These are phyloP conservation scores for Rhytidiadelphus loreus DNA, from an alignment of 225 moss, liverwort and hornwort genomes.

Conservation along the genomic window DNA sequence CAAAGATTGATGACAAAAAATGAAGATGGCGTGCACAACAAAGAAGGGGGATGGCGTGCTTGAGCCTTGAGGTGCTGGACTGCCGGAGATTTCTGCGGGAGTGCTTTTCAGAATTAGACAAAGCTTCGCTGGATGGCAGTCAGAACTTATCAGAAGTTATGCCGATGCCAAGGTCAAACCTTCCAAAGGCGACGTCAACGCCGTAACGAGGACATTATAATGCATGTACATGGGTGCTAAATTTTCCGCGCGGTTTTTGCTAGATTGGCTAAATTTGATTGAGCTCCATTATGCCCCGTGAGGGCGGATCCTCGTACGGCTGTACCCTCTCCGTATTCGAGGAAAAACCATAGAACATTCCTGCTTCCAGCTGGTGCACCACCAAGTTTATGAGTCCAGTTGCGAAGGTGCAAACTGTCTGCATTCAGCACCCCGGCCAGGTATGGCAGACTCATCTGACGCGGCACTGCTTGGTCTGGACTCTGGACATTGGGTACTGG, in stretches of 20 bases:
- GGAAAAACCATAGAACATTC: neutral
- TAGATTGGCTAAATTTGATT: neutral
- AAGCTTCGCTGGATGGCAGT: neutral
- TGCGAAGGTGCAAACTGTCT: neutral
- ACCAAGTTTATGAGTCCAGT: neutral
- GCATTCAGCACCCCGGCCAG: neutral
- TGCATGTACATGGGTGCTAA: neutral
- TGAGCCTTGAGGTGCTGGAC: too few relatives aligned
- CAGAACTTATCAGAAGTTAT: too few relatives aligned
- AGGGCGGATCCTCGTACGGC: neutral
- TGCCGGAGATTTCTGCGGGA: neutral
- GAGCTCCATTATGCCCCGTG: neutral
- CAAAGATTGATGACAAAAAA: neutral
- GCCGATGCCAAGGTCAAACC: neutral
- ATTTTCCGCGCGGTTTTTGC: neutral
- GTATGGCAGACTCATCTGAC: neutral
- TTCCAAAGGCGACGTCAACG: neutral
- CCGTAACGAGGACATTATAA: neutral
- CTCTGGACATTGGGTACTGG: neutral
- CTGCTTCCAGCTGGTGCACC: neutral
- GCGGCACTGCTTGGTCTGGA: neutral
- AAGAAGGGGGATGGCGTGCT: neutral
- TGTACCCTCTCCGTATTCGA: neutral
- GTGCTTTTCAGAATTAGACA: neutral
- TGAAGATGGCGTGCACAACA: neutral